A percentile compares a stretch with the other conserved stretches of the same genome.
Conservation (phyloP, 116 monocot genomes). For the Phalaenopsis hybrid region DNA sequence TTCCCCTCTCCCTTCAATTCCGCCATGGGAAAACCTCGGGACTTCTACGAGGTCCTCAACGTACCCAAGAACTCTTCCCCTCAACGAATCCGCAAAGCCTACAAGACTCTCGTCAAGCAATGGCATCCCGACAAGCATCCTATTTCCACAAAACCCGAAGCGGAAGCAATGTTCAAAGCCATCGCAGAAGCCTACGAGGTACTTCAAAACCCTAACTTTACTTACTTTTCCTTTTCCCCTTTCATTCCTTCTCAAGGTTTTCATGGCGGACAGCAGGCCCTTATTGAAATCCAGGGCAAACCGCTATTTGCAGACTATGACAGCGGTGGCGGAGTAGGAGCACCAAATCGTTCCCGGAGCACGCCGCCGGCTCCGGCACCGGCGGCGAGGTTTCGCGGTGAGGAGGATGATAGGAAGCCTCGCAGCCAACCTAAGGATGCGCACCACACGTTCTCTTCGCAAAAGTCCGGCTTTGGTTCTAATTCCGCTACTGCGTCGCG, state of each 20-base stretch:
- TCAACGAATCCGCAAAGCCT: slow-evolving; percentile 75
- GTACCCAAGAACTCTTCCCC: slow-evolving; percentile 62
- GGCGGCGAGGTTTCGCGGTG: slow-evolving; percentile 3
- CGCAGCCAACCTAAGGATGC: slow-evolving; percentile 12
- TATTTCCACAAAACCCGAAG: slow-evolving; percentile 62
- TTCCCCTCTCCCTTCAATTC: background rate
- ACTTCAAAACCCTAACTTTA: background rate
- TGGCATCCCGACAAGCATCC: slow-evolving; percentile 99
- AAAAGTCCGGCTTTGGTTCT: slow-evolving; percentile 3
- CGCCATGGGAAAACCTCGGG: slow-evolving; percentile 44
- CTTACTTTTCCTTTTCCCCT: background rate
- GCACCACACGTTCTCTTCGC: background rate
- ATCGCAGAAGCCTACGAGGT: slow-evolving; percentile 93
- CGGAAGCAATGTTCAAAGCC: slow-evolving; percentile 84
- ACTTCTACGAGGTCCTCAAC: slow-evolving; percentile 65
- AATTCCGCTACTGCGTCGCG: slow-evolving; percentile 21
- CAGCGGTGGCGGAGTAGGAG: slow-evolving; percentile 8
- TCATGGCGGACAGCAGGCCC: slow-evolving; percentile 22
- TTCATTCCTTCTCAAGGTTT: background rate
- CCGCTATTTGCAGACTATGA: slow-evolving; percentile 17
- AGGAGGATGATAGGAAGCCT: slow-evolving; percentile 6
- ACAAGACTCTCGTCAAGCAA: slow-evolving; percentile 67
- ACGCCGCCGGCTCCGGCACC: background rate
- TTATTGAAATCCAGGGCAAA: slow-evolving; percentile 27
- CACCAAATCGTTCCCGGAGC: slow-evolving; percentile 3